phyloP scores from a whole-genome alignment of 2,329 filamentous ascomycete species.

The Colletotrichum abscissum region DNA sequence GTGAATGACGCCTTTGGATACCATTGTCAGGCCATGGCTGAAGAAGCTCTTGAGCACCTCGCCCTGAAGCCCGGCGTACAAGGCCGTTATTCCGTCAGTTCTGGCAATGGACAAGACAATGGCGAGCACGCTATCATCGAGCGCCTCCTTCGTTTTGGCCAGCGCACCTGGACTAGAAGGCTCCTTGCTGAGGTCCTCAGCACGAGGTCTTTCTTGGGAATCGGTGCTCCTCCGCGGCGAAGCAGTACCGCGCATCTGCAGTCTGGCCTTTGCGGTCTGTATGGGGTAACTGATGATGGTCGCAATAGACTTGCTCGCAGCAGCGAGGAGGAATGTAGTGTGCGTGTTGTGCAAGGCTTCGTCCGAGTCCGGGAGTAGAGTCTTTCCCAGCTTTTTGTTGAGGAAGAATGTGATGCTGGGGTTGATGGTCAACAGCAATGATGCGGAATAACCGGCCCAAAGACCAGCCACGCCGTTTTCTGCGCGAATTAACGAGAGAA shows the following conservation, averaged over 20 bases:
- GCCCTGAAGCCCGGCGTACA: constrained; percentile 82
- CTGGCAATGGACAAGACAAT: constrained; percentile 68
- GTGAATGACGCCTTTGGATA: constrained; percentile 84
- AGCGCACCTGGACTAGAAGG: not conserved
- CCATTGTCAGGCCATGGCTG: constrained; percentile 87
- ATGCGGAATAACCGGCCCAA: constrained; percentile 90
- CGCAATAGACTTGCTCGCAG: constrained; percentile 81
- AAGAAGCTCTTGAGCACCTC: constrained; percentile 88
- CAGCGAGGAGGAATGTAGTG: constrained; percentile 66
- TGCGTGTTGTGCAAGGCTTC: constrained; percentile 38
- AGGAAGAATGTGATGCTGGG: constrained; percentile 88
- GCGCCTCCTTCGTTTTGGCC: constrained; percentile 37
- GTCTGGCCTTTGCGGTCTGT: constrained; percentile 83
- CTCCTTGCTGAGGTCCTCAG: not conserved
- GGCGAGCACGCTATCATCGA: constrained; percentile 68
- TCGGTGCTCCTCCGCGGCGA: constrained; percentile 40
- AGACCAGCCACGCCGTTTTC: constrained; percentile 82
- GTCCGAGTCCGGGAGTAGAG: constrained; percentile 63
- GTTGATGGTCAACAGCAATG: constrained; percentile 83
- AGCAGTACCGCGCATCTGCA: constrained; percentile 67
- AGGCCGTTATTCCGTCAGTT: constrained; percentile 72
- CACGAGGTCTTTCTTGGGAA: constrained; percentile 11
- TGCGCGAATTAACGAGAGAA: constrained; percentile 70
- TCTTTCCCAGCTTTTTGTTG: constrained; percentile 76
- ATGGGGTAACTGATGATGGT: constrained; percentile 86